phyloP scores from a whole-genome alignment of 2,329 filamentous ascomycete species.

The Exophiala mesophila region DNA sequence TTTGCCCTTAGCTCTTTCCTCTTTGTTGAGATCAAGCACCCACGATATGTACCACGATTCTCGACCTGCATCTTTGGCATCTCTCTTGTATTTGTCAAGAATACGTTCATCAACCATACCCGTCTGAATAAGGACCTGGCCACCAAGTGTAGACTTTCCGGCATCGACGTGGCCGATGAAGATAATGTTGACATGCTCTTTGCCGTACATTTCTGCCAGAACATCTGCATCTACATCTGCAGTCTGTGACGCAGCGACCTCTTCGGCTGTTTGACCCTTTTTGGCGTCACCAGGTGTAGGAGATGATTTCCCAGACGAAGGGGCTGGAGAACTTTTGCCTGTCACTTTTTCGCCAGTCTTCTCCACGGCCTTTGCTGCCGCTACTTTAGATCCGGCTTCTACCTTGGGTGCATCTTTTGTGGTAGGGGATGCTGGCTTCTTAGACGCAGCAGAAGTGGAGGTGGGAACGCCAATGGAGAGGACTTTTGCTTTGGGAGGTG shows the following conservation, averaged over 20 bases:
- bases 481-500: constrained; percentile 57
- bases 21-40: constrained; percentile 95
- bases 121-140: constrained; percentile 84
- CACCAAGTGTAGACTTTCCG: constrained; percentile 93
- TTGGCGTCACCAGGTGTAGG: constrained; percentile 60
- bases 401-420: constrained; percentile 50
- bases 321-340: constrained; percentile 74
- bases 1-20: constrained; percentile 94
- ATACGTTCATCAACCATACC: constrained; percentile 99
- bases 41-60: constrained; percentile 99
- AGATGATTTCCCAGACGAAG: constrained; percentile 78
- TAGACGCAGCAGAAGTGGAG: constrained; percentile 31
- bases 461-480: constrained; percentile 62
- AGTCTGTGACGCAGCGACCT: constrained; percentile 75
- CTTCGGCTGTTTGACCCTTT: constrained; percentile 67
- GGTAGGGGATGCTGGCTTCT: constrained; percentile 46
- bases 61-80: constrained; percentile 91
- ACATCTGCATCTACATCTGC: constrained; percentile 78
- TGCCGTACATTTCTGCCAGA: constrained; percentile 89
- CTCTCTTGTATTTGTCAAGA: constrained; percentile 95
- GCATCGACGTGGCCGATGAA: constrained; percentile 98
- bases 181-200: constrained; percentile 86
- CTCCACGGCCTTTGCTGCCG: constrained; percentile 83
- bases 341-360: constrained; percentile 71
- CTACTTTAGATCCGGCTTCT: constrained; percentile 72